Evolutionary conservation across 345 rosid genomes (phyloP).

Genomic region (Crucihimalaya himalaica): DNA sequence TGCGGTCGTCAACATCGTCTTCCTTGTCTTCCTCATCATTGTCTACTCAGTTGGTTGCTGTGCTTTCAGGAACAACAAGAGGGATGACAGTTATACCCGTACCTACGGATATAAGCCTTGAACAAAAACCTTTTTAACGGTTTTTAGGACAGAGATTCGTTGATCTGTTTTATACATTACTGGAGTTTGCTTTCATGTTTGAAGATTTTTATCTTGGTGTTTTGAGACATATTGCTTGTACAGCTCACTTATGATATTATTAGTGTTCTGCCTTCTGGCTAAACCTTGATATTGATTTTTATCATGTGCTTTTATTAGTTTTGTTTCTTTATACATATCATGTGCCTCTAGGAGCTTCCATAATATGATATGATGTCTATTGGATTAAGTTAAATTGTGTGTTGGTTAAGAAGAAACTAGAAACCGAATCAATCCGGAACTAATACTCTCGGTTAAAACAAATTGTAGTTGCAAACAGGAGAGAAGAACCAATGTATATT

Average conservation of each 20-base stretch:
- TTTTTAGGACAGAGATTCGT: constrained; percentile 37
- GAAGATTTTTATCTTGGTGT: constrained; percentile 16
- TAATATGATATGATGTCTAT: constrained; percentile 9
- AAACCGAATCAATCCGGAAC: constrained; percentile 24
- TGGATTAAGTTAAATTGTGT: background rate
- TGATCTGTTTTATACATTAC: background rate
- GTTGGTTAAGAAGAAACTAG: background rate
- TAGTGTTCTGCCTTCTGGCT: constrained; percentile 23
- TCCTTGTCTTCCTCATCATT: constrained; percentile 82
- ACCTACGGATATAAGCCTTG: constrained; percentile 45
- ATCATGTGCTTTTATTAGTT: constrained; percentile 10
- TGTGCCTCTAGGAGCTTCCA: constrained; percentile 47
- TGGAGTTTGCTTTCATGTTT: constrained; percentile 24
- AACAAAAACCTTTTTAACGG: background rate
- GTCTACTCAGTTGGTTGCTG: constrained; percentile 94
- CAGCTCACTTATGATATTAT: constrained; percentile 21
- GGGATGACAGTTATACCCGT: constrained; percentile 45
- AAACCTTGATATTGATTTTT: constrained; percentile 29
- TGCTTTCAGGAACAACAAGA: constrained; percentile 87
- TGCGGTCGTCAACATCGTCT: constrained; percentile 69
- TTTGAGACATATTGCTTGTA: constrained; percentile 32
- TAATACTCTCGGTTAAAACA: no score
- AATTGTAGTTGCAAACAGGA: background rate
- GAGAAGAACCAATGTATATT: background rate
- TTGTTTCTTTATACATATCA: background rate